Base-by-base conservation (phyloP, 352 stramenopile genomes). In the Globisporangium iwayamae region DNA sequence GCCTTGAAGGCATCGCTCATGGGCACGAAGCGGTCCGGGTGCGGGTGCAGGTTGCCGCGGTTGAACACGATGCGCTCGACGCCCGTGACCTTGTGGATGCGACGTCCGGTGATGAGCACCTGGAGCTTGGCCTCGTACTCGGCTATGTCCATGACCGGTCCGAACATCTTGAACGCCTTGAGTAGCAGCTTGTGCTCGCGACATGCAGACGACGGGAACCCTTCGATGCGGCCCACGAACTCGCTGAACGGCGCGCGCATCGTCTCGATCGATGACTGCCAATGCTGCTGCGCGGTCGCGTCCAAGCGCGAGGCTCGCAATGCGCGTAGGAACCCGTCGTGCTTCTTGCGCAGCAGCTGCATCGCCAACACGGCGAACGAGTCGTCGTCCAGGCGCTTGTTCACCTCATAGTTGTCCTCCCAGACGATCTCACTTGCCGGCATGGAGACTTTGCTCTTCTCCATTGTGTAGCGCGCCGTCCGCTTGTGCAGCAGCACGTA, bases 401-500 rank as follows among this genome's bases (percentile, higher is more conserved):
- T 25, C 20, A 71, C 57, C 11, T 63, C 62, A 9, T 71, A 59
- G 20, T 74, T 76, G 28, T 65, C 48, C 9, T 69, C 56, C 79
- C 81, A 90, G n/a, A 66, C 34, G 22, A 66, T 69, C n/a, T 70
- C 51, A 30, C 66, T 63, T 2, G 50, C 50, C 4, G 36, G 36
- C 3, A 39, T 25, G 25, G 14, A 16, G 1, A 30, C 7, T 16
- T 14, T 18, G 3, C 9, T 25, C 51, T 57, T 57, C 18, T 56
- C 60, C 46, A 79, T 68, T 3, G 46, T 68, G 67, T 87, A 89
- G 3, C 81, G 73, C 51, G 73, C 79, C 1, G 78, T 85, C 32
- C 79, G 71, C 65, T 84, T 83, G 67, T 88, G 74, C 34, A 88
- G 65, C 41, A 91, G 62, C 32, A 91, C 28, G 34, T 81, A 75